phyloP scores from a whole-genome alignment of 345 rosid species.

The Citrus sinensis region DVS_A1.0 CM039165.1:36007501-36008000 shows the following conservation, averaged over 20 bases:
- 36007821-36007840: slow-evolving; percentile 61
- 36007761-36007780: slow-evolving; percentile 80
- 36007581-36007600: slow-evolving; percentile 74
- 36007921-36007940: slow-evolving; percentile 52
- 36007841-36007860: slow-evolving; percentile 84
- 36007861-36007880: slow-evolving; percentile 87
- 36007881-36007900: slow-evolving; percentile 82
- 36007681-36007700: slow-evolving; percentile 74
- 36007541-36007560: slow-evolving; percentile 74
- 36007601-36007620: slow-evolving; percentile 72
- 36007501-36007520: slow-evolving; percentile 8
- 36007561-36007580: slow-evolving; percentile 59
- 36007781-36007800: slow-evolving; percentile 70
- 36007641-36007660: slow-evolving; percentile 52
- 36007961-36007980: slow-evolving; percentile 37
- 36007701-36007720: slow-evolving; percentile 71
- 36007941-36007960: slow-evolving; percentile 41
- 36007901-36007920: slow-evolving; percentile 86
- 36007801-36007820: slow-evolving; percentile 67
- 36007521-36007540: slow-evolving; percentile 48
- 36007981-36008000: slow-evolving; percentile 65
- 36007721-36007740: slow-evolving; percentile 55
- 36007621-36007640: slow-evolving; percentile 44
- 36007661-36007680: slow-evolving; percentile 80
- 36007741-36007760: slow-evolving; percentile 91